A percentile compares a stretch with the other conserved stretches of the same genome.
Conservation (phyloP, 2,329 filamentous ascomycete genomes). For the Penicillium decumbens region DNA sequence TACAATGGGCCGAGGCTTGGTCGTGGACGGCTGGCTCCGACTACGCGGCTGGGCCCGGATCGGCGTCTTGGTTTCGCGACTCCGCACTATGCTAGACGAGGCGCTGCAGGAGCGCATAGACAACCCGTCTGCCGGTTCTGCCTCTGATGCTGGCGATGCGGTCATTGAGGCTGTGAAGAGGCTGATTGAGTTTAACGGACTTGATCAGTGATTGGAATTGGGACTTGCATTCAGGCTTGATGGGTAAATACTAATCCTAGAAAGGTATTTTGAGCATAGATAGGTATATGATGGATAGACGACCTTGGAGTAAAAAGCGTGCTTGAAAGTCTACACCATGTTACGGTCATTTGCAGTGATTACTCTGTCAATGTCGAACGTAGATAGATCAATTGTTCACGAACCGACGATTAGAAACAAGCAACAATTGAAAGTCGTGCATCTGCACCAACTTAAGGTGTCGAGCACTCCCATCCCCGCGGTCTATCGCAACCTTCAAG, state of each 20-base stretch:
- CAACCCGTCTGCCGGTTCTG: constrained; percentile 59
- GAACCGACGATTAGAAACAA: neutral
- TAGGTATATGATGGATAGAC: neutral
- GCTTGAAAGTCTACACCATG: neutral
- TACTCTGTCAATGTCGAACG: no score
- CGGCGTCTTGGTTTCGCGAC: constrained; percentile 76
- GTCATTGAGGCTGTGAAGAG: constrained; percentile 73
- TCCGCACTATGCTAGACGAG: constrained; percentile 82
- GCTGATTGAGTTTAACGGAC: constrained; percentile 82
- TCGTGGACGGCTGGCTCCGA: constrained; percentile 86
- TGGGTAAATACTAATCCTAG: neutral
- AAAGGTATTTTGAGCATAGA: neutral
- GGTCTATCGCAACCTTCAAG: neutral
- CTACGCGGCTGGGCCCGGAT: constrained; percentile 91
- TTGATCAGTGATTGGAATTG: constrained; percentile 52
- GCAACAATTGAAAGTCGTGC: neutral
- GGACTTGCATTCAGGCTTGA: no score
- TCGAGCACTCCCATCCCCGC: neutral
- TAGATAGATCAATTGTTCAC: neutral
- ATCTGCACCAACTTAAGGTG: neutral
- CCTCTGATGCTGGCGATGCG: constrained; percentile 29
- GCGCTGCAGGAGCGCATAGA: constrained; percentile 77
- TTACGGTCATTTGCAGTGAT: neutral
- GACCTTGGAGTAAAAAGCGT: neutral
- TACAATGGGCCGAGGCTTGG: constrained; percentile 75